These are phyloP conservation scores for Anthoceros angustus DNA, from an alignment of 225 moss, liverwort and hornwort genomes.

Conservation along the genomic window DNA sequence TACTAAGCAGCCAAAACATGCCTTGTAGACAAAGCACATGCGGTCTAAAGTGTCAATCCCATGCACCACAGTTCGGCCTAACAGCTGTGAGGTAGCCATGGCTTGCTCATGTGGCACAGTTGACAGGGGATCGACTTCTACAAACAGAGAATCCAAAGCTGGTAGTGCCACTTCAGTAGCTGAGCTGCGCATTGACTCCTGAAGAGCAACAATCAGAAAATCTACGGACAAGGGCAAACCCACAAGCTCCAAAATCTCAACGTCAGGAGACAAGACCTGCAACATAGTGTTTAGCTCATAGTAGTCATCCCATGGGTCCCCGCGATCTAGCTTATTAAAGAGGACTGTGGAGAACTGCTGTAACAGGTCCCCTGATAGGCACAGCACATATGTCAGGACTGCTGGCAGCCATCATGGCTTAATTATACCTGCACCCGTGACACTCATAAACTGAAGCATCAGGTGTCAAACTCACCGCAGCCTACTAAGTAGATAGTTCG, in stretches of 20 bases:
- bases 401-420: neutral
- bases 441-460: neutral
- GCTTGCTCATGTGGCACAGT: slow-evolving; percentile 23
- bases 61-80: slow-evolving; percentile 67
- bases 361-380: slow-evolving; percentile 59
- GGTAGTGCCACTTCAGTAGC: slow-evolving; percentile 70
- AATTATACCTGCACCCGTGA: neutral
- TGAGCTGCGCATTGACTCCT: slow-evolving; percentile 96
- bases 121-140: slow-evolving; percentile 49
- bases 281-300: slow-evolving; percentile 98
- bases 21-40: slow-evolving; percentile 83
- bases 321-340: slow-evolving; percentile 96
- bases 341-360: slow-evolving; percentile 93
- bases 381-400: neutral
- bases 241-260: neutral
- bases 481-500: slow-evolving; percentile 92
- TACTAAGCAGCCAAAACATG: slow-evolving; percentile 7
- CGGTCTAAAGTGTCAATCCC: slow-evolving; percentile 81
- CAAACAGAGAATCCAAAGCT: slow-evolving; percentile 81
- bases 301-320: slow-evolving; percentile 98
- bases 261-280: slow-evolving; percentile 34
- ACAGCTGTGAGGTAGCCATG: slow-evolving; percentile 56
- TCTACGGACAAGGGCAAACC: neutral
- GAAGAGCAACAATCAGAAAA: slow-evolving; percentile 11
- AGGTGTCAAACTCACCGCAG: slow-evolving; percentile 46